These are phyloP conservation scores for Euclidium syriacum DNA, from an alignment of 345 rosid species.

Conservation along the genomic window DNA sequence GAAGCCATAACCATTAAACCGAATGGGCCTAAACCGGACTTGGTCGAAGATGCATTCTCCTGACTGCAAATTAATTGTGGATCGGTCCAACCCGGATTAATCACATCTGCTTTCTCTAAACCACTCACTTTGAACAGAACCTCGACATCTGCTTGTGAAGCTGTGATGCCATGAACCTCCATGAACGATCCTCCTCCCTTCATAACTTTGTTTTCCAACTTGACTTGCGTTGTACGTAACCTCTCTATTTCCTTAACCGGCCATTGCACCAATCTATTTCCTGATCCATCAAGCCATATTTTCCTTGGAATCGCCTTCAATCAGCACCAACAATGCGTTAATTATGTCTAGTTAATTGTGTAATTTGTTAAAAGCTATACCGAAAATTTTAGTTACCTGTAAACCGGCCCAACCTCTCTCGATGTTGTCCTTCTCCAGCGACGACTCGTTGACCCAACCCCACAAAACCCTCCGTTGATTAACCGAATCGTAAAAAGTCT, in stretches of 20 bases:
- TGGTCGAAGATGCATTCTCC: constrained; percentile 34
- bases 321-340: not conserved
- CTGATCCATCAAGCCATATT: constrained; percentile 40
- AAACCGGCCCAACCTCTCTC: constrained; percentile 54
- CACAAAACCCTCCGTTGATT: constrained; percentile 46
- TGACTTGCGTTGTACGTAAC: constrained; percentile 30
- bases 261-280: constrained; percentile 62
- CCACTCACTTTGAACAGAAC: constrained; percentile 39
- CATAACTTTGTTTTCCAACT: constrained; percentile 23
- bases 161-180: constrained; percentile 47
- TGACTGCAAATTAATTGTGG: constrained; percentile 45
- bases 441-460: constrained; percentile 56
- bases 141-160: constrained; percentile 69
- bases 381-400: constrained; percentile 25
- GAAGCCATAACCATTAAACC: constrained; percentile 60
- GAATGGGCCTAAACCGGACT: constrained; percentile 59
- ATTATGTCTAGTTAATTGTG: too few species aligned
- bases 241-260: constrained; percentile 52
- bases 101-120: constrained; percentile 45
- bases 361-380: not conserved
- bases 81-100: constrained; percentile 51
- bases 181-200: constrained; percentile 32
- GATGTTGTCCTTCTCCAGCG: constrained; percentile 25
- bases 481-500: constrained; percentile 50
- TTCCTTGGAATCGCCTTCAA: constrained; percentile 53